Evolutionary conservation across 2,329 filamentous ascomycete species (phyloP).

Genomic region (Beauveria rudraprayagi): DNA sequence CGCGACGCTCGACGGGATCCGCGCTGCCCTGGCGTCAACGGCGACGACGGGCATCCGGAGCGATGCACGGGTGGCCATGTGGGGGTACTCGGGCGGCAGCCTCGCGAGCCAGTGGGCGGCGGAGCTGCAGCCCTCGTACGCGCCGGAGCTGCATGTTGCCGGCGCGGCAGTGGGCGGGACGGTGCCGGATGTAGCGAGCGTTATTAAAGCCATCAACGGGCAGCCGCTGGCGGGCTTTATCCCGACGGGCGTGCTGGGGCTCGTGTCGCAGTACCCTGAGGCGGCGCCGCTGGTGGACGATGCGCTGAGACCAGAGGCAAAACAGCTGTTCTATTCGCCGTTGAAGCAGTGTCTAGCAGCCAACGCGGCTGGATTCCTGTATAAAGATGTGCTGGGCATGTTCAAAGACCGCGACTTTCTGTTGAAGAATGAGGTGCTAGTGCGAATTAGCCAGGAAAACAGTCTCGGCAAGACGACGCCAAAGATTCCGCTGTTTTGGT

Average conservation of each 20-base stretch:
- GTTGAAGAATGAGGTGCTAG: neutral
- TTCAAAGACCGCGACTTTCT: neutral
- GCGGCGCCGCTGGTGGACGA: neutral
- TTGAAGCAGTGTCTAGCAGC: constrained; percentile 16
- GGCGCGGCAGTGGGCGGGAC: constrained; percentile 5
- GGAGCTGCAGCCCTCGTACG: constrained; percentile 5
- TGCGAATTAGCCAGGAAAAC: neutral
- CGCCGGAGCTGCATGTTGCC: neutral
- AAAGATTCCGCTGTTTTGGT: constrained; percentile 6
- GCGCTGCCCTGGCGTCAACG: neutral
- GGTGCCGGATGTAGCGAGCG: neutral
- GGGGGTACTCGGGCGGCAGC: constrained; percentile 19
- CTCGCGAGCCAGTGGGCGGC: constrained; percentile 6
- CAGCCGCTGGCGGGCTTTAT: constrained; percentile 1
- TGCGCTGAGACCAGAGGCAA: neutral
- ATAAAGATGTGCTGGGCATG: constrained; percentile 2
- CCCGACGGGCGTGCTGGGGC: constrained; percentile 1
- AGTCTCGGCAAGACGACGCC: constrained; percentile 1
- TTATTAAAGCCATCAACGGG: neutral
- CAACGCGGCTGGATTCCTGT: neutral
- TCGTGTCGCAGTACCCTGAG: constrained; percentile 4
- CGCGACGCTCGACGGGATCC: constrained; percentile 4
- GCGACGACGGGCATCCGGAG: constrained; percentile 17
- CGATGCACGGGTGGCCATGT: constrained; percentile 31
- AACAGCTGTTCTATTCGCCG: constrained; percentile 20